Conservation (phyloP, 306 rosid genomes). For the Alnus rubra region DNA sequence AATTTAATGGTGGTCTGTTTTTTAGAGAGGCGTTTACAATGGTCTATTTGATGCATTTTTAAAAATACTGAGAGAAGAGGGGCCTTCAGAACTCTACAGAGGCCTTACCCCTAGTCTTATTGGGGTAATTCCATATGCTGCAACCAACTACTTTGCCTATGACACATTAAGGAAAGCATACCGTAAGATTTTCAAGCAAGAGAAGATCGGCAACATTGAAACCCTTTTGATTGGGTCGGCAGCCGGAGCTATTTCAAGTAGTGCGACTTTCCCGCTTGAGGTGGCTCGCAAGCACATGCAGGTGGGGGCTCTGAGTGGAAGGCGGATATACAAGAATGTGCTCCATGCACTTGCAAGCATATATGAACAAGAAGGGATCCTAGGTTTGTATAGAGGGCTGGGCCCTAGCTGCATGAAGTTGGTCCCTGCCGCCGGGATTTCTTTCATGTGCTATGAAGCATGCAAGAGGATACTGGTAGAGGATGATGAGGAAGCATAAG, state of each 20-base stretch:
- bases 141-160: constrained; percentile 84
- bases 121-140: constrained; percentile 91
- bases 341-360: constrained; percentile 84
- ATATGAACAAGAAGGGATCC: constrained; percentile 74
- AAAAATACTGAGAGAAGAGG: constrained; percentile 79
- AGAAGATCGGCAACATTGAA: constrained; percentile 86
- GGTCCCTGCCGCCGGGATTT: constrained; percentile 95
- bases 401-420: constrained; percentile 97
- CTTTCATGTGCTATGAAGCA: constrained; percentile 98
- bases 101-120: constrained; percentile 92
- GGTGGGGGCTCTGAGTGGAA: constrained; percentile 85
- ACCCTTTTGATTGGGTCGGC: constrained; percentile 93
- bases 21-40: constrained; percentile 78
- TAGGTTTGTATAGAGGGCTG: constrained; percentile 80
- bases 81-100: constrained; percentile 81
- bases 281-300: constrained; percentile 99
- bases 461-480: constrained; percentile 84
- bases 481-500: constrained; percentile 51
- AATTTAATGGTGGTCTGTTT: constrained; percentile 22
- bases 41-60: constrained; percentile 83
- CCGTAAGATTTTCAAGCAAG: constrained; percentile 67
- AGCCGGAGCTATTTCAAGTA: constrained; percentile 92
- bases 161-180: constrained; percentile 80
- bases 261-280: constrained; percentile 92
- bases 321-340: constrained; percentile 74